Base-by-base conservation (phyloP, 2,329 filamentous ascomycete genomes). In the Lachnellula occidentalis region DNA sequence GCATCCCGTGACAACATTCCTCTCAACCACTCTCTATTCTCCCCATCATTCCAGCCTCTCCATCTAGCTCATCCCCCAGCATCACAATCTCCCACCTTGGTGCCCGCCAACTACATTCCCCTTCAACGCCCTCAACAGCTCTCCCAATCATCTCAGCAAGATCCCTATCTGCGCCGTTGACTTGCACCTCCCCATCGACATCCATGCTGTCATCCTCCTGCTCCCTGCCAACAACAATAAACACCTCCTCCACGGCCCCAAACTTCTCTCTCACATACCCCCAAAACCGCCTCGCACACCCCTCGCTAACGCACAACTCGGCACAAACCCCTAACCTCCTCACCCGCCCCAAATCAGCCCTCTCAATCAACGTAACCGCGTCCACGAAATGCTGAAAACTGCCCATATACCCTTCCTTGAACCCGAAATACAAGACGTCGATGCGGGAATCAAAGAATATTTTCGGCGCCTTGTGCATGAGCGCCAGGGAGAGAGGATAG, bases 201-300 rank as follows among this genome's bases (percentile, higher is more conserved):
- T 27, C 24, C 24, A 27, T 27, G 6, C 24, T 2, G 6, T 27
- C 24, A 27, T 27, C 8, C 24, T 9, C 24, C 24, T 9, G 24
- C 24, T 2, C 7, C 24, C 5, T 19, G 6, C 15, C 12, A 41
- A 17, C 6, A 49, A 9, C 34, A 54, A 50, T 8, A 27, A 31
- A 43, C 24, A 63, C 45, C 48, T 60, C 58, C 22, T 57, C 43
- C 5, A 61, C 6, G 7, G 27, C 42, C 9, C 15, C 5, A 24
- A 62, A 61, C 45, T 55, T 55, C 27, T 45, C 48, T 39, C 45
- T 53, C 1, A 64, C 45, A 15, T 45, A 48, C 31, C 56, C 53
- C 61, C 59, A 64, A 36, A 64, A 63, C 9, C 17, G 41, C 46
- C 21, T 56, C 56, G 24, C 57, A 47, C 1, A 65, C 57, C 0